phyloP scores from a whole-genome alignment of 2,329 filamentous ascomycete genomes.

The Colletotrichum gloeosporioides region DNA sequence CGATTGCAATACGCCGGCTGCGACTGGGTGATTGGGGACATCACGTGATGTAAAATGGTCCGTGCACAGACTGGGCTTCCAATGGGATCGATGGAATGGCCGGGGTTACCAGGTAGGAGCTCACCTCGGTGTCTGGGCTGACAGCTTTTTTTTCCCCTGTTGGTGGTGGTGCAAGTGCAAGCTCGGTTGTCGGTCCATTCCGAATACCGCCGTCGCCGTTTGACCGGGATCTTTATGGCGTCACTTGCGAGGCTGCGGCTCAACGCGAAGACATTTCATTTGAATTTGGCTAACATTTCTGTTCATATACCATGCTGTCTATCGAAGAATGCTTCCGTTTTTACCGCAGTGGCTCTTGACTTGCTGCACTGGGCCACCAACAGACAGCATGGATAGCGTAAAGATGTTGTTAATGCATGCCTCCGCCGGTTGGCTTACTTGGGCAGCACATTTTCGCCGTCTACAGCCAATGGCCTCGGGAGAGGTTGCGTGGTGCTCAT shows the following conservation, averaged over 20 bases:
- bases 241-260: not conserved
- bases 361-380: not conserved
- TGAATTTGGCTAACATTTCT: not conserved
- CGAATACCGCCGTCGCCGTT: slow-evolving; percentile 14
- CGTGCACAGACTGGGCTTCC: not conserved
- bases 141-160: not conserved
- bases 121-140: slow-evolving; percentile 11
- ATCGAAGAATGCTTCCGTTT: not conserved
- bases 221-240: not conserved
- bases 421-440: not conserved
- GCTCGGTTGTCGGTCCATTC: slow-evolving; percentile 11
- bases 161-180: not conserved
- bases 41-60: not conserved
- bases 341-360: not conserved
- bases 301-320: not conserved
- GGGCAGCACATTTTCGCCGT: not conserved
- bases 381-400: not conserved
- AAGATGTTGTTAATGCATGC: not conserved
- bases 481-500: not conserved
- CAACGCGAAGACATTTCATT: not conserved
- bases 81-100: not conserved
- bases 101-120: not conserved
- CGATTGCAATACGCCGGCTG: slow-evolving; percentile 21
- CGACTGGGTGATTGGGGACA: slow-evolving; percentile 5
- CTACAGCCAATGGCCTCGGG: not conserved